Evolutionary conservation across 768 basidiomycete species (phyloP).

Genomic region (Amylocystis lapponica): DNA sequence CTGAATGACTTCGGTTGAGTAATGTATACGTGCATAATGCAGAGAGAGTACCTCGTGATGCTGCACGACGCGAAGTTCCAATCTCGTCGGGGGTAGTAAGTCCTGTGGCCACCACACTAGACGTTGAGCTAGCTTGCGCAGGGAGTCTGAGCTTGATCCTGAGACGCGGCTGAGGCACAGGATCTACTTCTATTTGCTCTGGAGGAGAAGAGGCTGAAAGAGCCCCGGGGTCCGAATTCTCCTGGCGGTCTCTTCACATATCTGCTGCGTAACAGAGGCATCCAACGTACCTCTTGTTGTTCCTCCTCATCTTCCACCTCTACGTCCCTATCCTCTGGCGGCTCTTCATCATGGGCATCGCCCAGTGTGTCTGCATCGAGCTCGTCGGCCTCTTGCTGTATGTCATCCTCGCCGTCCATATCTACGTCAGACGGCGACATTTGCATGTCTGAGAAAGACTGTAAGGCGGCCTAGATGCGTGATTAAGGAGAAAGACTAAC

Average conservation of each 20-base stretch:
- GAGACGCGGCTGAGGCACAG: slow-evolving; percentile 35
- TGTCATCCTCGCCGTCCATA: slow-evolving; percentile 28
- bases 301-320: slow-evolving; percentile 30
- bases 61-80: slow-evolving; percentile 10
- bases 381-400: slow-evolving; percentile 19
- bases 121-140: slow-evolving; percentile 15
- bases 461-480: not conserved
- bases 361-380: slow-evolving; percentile 22
- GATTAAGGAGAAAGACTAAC: slow-evolving; percentile 3
- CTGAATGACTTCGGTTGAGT: slow-evolving; percentile 13
- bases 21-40: not conserved
- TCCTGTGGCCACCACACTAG: slow-evolving; percentile 10
- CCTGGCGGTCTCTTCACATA: slow-evolving; percentile 15
- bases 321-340: slow-evolving; percentile 35
- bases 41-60: slow-evolving; percentile 10
- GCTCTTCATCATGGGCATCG: slow-evolving; percentile 21
- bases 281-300: slow-evolving; percentile 15
- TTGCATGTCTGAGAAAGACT: slow-evolving; percentile 1
- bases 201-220: slow-evolving; percentile 18
- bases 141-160: slow-evolving; percentile 62
- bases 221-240: slow-evolving; percentile 29
- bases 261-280: not conserved
- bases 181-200: slow-evolving; percentile 2
- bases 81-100: slow-evolving; percentile 14
- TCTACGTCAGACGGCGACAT: slow-evolving; percentile 29